A percentile compares a stretch with the other conserved stretches of the same genome.
Evolutionary conservation across 1,284 basidiomycete species (phyloP).

Genomic region (Ceratobasidium sp.): DNA sequence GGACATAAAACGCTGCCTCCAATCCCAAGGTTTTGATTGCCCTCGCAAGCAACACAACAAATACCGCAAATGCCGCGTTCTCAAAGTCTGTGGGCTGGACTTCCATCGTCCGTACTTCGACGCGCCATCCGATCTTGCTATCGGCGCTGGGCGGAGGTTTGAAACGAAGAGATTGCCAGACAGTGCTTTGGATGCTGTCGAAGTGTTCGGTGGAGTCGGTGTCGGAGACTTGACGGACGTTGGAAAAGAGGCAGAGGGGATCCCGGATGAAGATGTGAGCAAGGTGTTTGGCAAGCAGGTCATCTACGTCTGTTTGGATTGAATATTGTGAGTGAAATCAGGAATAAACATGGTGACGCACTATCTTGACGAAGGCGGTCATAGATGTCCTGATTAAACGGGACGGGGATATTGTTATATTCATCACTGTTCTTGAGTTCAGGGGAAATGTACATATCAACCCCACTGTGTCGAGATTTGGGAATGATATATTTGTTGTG

Average conservation of each 20-base stretch:
- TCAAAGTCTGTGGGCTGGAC: slow-evolving; percentile 99
- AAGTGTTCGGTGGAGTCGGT: slow-evolving; percentile 51
- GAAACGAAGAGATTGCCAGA: slow-evolving; percentile 99
- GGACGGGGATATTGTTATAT: slow-evolving; percentile 91
- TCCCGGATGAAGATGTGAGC: slow-evolving; percentile 98
- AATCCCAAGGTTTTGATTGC: slow-evolving; percentile 93
- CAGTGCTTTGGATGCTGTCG: slow-evolving; percentile 82
- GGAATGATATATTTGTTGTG: slow-evolving; percentile 83
- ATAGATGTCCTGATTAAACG: slow-evolving; percentile 82
- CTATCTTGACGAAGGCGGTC: slow-evolving; percentile 79
- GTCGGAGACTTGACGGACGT: slow-evolving; percentile 94
- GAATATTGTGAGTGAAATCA: slow-evolving; percentile 12
- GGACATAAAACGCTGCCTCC: slow-evolving; percentile 87
- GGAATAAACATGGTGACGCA: slow-evolving; percentile 57
- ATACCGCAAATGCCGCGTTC: slow-evolving; percentile 96
- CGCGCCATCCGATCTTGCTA: slow-evolving; percentile 95
- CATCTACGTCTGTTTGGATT: slow-evolving; percentile 79
- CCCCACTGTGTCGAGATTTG: slow-evolving; percentile 96
- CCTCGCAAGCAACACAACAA: slow-evolving; percentile 92
- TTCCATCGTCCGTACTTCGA: slow-evolving; percentile 99
- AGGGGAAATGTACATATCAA: slow-evolving; percentile 90
- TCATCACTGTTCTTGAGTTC: slow-evolving; percentile 88
- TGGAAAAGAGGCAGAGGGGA: slow-evolving; percentile 94
- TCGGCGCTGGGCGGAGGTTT: slow-evolving; percentile 89
- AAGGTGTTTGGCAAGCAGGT: slow-evolving; percentile 89